phyloP scores from a whole-genome alignment of 2,329 filamentous ascomycete species.

The Penicillium sp. region DNA sequence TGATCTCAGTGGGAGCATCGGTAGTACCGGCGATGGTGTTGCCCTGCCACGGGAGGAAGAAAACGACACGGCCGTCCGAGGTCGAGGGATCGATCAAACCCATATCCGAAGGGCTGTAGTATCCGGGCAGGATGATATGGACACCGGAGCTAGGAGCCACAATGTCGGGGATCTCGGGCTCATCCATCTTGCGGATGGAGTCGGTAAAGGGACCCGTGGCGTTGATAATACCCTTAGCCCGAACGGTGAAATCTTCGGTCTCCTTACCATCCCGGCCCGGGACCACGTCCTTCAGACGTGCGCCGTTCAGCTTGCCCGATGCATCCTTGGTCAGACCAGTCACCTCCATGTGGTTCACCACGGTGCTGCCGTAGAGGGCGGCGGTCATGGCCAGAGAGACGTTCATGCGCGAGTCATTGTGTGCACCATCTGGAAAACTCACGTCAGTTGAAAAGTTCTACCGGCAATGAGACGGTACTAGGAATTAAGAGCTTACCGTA shows the following conservation, averaged over 20 bases:
- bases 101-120: slow-evolving; percentile 80
- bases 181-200: slow-evolving; percentile 78
- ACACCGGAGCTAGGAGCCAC: slow-evolving; percentile 81
- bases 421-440: too few relatives aligned
- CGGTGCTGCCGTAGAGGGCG: slow-evolving; percentile 75
- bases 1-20: slow-evolving; percentile 68
- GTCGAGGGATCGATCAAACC: slow-evolving; percentile 80
- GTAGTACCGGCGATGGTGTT: slow-evolving; percentile 89
- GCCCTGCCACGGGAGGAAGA: slow-evolving; percentile 89
- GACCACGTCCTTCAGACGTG: slow-evolving; percentile 65
- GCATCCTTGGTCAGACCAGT: slow-evolving; percentile 69
- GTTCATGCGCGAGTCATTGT: slow-evolving; percentile 92
- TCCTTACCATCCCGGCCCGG: slow-evolving; percentile 58
- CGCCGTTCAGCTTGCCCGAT: slow-evolving; percentile 66
- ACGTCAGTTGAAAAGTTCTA: too few relatives aligned
- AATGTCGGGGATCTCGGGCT: slow-evolving; percentile 64
- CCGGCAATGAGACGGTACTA: too few relatives aligned
- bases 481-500: too few relatives aligned
- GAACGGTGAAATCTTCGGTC: slow-evolving; percentile 61
- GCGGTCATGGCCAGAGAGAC: slow-evolving; percentile 82
- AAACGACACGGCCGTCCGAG: slow-evolving; percentile 83
- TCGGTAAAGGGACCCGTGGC: slow-evolving; percentile 86
- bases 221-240: slow-evolving; percentile 77
- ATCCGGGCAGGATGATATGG: slow-evolving; percentile 79
- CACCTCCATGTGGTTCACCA: slow-evolving; percentile 79